phyloP scores from a whole-genome alignment of 495 filamentous ascomycete genomes.

The Penicillium antarcticum region DNA sequence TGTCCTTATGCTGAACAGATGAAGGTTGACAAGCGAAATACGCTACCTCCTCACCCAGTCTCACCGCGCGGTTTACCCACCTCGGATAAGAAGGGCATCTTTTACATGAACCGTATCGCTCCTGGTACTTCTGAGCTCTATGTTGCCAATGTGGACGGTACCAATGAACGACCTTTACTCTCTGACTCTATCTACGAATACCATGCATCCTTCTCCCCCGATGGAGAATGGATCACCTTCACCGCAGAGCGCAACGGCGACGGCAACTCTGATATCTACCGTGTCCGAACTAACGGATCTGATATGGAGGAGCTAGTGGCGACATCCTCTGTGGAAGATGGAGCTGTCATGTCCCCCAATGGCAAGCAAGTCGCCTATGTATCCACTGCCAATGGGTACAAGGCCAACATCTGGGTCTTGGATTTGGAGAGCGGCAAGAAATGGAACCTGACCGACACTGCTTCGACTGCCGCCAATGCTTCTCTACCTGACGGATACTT shows the following conservation, averaged over 20 bases:
- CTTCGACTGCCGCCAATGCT: slow-evolving; percentile 4
- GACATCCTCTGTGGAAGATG: slow-evolving; percentile 23
- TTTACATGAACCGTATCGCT: slow-evolving; percentile 35
- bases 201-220: slow-evolving; percentile 31
- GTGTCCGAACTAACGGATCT: slow-evolving; percentile 22
- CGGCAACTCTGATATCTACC: slow-evolving; percentile 31
- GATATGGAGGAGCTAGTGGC: slow-evolving; percentile 19
- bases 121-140: slow-evolving; percentile 29
- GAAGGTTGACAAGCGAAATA: slow-evolving; percentile 1
- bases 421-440: slow-evolving; percentile 20
- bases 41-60: background rate
- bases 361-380: slow-evolving; percentile 24
- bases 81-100: slow-evolving; percentile 20
- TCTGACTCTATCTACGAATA: slow-evolving; percentile 30
- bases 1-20: slow-evolving; percentile 7
- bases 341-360: slow-evolving; percentile 26
- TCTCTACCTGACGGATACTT: slow-evolving; percentile 28
- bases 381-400: slow-evolving; percentile 21
- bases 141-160: slow-evolving; percentile 31
- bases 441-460: slow-evolving; percentile 25
- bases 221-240: slow-evolving; percentile 29
- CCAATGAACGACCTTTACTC: slow-evolving; percentile 28
- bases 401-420: slow-evolving; percentile 26
- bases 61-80: background rate
- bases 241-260: slow-evolving; percentile 28